Percentiles rank a stretch among this genome's conserved stretches.
Conservation (phyloP, 192 early-diverging fungal species). For the Chytriomyces confervae region DNA sequence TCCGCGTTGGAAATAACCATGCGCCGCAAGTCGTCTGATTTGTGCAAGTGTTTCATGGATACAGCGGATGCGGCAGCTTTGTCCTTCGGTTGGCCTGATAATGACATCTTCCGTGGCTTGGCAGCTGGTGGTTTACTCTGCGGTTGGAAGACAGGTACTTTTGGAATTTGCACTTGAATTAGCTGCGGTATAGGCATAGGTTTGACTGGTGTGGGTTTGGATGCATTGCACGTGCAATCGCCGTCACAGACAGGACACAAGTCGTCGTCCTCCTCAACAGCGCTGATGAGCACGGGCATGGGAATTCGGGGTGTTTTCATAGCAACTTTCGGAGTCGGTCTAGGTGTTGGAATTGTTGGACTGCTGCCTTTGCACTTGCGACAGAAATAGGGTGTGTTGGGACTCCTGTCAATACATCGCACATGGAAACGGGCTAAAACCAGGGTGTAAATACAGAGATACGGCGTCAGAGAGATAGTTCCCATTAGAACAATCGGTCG, state of each 20-base stretch:
- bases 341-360: neutral
- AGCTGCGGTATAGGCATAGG: neutral
- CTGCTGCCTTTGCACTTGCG: neutral
- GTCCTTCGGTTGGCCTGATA: neutral
- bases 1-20: conserved; percentile 18
- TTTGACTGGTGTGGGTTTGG: neutral
- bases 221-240: conserved; percentile 30
- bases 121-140: neutral
- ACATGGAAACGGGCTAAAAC: conserved; percentile 13
- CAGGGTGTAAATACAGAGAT: neutral
- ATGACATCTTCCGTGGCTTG: neutral
- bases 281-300: neutral
- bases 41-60: neutral
- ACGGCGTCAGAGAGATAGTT: neutral
- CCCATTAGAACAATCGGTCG: neutral
- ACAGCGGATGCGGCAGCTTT: neutral
- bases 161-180: neutral
- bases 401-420: conserved; percentile 7
- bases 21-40: neutral
- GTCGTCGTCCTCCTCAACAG: conserved; percentile 28
- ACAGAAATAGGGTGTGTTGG: conserved; percentile 15
- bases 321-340: conserved; percentile 2
- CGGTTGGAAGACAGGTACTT: neutral
- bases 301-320: conserved; percentile 9
- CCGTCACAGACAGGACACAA: conserved; percentile 38